Base-by-base conservation (phyloP, 2,329 filamentous ascomycete species). In the Epichloe aotearoae region DNA sequence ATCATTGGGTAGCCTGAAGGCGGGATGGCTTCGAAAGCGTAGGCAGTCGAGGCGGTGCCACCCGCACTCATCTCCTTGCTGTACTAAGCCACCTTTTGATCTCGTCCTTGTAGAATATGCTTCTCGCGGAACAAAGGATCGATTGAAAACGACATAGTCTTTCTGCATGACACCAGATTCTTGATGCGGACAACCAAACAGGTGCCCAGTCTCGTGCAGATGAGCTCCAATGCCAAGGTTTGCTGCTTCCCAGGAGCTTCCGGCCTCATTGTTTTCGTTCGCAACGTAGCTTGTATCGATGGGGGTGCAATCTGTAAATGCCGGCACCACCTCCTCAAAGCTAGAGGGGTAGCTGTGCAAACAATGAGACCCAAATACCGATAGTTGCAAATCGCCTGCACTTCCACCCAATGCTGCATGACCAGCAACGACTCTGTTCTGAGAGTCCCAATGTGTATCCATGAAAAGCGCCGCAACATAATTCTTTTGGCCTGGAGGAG, bases 191-290 rank as follows among this genome's bases (percentile, higher is more conserved):
- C 88, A 94, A 47, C 91, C 91, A 57, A 97, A 86, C 20, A 95
- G 68, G 68, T 95, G 91, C 3, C 91, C 91, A 1, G 85, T 85
- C 67, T 96, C 89, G 65, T 95, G 91, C 46, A 97, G 68, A 66
- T 97, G 91, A 10, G 88, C 90, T 7, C 91, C 91, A 56, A 97
- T 94, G 33, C 90, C 90, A 54, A 95, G 85, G 59, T 91, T 95
- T 26, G 88, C 89, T n/a, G 89, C 83, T 65, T 97, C 91, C 91
- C 91, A 97, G 45, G 83, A 93, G 62, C 87, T 95, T 23, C 90
- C 90, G 6, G 83, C 84, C 57, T 95, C 87, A 58, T 86, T 85
- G 64, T 82, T 88, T 63, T 95, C 88, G 60, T 96, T 95, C 15
- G 86, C 85, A 38, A 95, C 82, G 58, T 79, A 78, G 39, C 80